Base-by-base conservation (phyloP, 768 basidiomycete species). In the Mycena crocata region DNA sequence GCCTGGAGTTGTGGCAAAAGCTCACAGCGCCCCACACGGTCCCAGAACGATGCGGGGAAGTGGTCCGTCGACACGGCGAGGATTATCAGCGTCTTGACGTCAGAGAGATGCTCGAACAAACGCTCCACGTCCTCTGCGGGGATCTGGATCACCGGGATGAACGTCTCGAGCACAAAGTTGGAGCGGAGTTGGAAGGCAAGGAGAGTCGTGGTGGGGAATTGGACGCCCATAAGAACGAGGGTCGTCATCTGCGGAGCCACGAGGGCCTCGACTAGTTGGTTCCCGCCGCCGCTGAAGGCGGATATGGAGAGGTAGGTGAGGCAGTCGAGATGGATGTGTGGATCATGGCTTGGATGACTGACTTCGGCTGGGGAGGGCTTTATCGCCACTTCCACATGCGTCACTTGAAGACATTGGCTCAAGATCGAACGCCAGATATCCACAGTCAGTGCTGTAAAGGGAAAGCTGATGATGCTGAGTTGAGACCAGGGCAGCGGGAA, bases 31-130 rank as follows among this genome's bases (percentile, higher is more conserved):
- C 64, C 58, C 17, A 66, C 34, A n/a, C 35, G 31, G 40, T 48
- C 51, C 64, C 64, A 66, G 30, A 66, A 35, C 19, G 51, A 15
- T 2, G 19, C n/a, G 35, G 64, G 64, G 42, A 66, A 60, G 45
- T 66, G 57, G 10, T 66, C 64, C 1, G 58, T 46, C 23, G 58
- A 52, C 8, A 58, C 24, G 2, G 44, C 34, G 28, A 66, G 15
- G 3, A 51, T 32, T 1, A 10, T 13, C 1, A 66, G 57, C 7
- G 21, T 28, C 17, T 24, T 48, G 30, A 59, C 1, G 9, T 49
- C 54, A 3, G 28, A 7, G 2, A 66, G 12, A 3, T 40, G 44
- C 30, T 31, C 31, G 28, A 48, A 48, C 9, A 66, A 6, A 23
- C 32, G 31, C 28, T 14, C 49, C 32, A 65, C 42, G 34, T 66